Conservation (phyloP, 1,139 yeast genomes). For the Pneumocystis carinii region DNA sequence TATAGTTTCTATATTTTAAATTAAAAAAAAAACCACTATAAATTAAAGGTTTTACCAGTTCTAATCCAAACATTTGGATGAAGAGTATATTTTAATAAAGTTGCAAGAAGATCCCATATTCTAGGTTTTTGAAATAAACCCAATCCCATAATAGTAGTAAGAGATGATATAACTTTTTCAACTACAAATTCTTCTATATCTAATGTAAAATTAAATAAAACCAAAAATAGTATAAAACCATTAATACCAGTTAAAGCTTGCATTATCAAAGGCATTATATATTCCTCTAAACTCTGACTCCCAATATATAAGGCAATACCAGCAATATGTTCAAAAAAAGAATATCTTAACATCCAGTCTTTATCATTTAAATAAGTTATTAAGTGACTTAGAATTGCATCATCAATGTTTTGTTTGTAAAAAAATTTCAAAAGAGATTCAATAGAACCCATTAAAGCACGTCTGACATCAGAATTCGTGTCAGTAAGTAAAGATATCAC, state of each 20-base stretch:
- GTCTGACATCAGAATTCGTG: conserved; percentile 45
- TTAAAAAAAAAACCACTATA: background rate
- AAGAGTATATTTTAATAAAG: conserved; percentile 39
- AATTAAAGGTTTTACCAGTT: conserved; percentile 19
- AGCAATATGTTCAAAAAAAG: conserved; percentile 62
- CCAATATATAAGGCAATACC: conserved; percentile 72
- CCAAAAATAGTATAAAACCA: background rate
- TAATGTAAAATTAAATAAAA: background rate
- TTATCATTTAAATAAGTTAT: conserved; percentile 81
- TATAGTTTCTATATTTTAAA: conserved; percentile 37
- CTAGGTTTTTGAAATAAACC: conserved; percentile 38
- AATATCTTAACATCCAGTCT: conserved; percentile 49
- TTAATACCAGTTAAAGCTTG: conserved; percentile 51
- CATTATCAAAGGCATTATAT: conserved; percentile 64
- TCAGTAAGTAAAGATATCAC: conserved; percentile 58
- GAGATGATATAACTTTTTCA: conserved; percentile 54
- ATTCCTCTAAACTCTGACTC: conserved; percentile 67
- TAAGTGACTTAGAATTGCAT: conserved; percentile 72
- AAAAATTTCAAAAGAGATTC: conserved; percentile 65
- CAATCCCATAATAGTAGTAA: conserved; percentile 40
- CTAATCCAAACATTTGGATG: conserved; percentile 87
- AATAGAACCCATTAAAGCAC: conserved; percentile 53
- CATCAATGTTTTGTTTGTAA: conserved; percentile 79
- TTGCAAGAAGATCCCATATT: conserved; percentile 37
- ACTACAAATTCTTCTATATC: conserved; percentile 71